Evolutionary conservation across 176 grass and related monocot genomes (phyloP).

Genomic region (Avena sativa): DNA sequence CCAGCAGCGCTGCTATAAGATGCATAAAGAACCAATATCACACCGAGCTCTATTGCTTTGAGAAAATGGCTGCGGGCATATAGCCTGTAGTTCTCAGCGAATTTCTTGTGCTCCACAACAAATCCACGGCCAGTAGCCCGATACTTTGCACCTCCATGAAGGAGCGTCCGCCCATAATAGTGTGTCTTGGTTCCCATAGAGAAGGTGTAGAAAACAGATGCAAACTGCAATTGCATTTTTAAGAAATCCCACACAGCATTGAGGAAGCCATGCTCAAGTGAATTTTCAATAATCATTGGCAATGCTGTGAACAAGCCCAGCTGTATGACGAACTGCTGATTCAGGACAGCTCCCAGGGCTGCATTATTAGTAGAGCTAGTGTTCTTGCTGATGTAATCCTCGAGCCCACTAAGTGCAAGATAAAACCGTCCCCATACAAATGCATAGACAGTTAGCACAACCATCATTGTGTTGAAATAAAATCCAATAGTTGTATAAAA

Average conservation of each 20-base stretch:
- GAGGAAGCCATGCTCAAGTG: constrained; percentile 89
- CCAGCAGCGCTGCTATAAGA: constrained; percentile 60
- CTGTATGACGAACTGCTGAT: constrained; percentile 97
- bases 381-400: constrained; percentile 63
- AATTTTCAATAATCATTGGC: constrained; percentile 96
- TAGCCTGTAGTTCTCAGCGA: constrained; percentile 91
- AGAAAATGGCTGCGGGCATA: constrained; percentile 92
- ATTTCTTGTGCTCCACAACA: constrained; percentile 95
- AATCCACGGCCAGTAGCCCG: constrained; percentile 93
- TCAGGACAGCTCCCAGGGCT: constrained; percentile 81
- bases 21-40: constrained; percentile 88
- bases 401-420: constrained; percentile 92
- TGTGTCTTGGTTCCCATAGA: constrained; percentile 98
- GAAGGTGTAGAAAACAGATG: constrained; percentile 95
- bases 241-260: constrained; percentile 91
- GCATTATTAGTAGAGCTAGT: constrained; percentile 77
- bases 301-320: constrained; percentile 92
- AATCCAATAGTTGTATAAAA: constrained; percentile 93
- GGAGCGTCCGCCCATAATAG: constrained; percentile 91
- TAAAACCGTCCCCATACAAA: constrained; percentile 98
- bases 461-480: constrained; percentile 99
- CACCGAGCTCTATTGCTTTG: constrained; percentile 90
- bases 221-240: constrained; percentile 96
- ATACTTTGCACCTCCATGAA: constrained; percentile 97
- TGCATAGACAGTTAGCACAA: constrained; percentile 89